These are phyloP conservation scores for Metarhizium sp. DNA, from an alignment of 2,329 filamentous ascomycete species.

Conservation along the genomic window DNA sequence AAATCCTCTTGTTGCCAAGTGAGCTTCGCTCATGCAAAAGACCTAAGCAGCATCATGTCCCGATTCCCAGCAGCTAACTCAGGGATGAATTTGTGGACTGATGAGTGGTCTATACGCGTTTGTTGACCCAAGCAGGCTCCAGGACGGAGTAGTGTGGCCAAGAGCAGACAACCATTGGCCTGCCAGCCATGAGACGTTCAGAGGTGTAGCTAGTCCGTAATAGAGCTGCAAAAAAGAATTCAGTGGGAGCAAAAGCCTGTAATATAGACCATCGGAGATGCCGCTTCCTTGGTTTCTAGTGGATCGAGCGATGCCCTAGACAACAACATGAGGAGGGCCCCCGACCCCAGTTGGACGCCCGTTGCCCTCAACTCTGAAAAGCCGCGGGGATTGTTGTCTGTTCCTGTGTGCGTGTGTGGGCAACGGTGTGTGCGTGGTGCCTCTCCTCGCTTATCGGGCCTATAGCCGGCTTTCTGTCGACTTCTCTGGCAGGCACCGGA, in stretches of 20 bases:
- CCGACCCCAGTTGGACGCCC: background rate
- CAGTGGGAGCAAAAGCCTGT: background rate
- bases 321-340: background rate
- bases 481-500: background rate
- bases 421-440: background rate
- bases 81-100: background rate
- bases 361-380: background rate
- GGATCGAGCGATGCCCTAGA: background rate
- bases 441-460: constrained; percentile 7
- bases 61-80: background rate
- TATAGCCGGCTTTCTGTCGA: background rate
- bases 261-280: background rate
- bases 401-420: background rate
- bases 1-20: background rate
- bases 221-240: background rate
- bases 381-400: background rate
- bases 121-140: background rate
- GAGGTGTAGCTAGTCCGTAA: background rate
- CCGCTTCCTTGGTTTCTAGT: background rate
- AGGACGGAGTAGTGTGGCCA: too few species aligned
- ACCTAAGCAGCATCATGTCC: too few species aligned
- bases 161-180: background rate
- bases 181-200: background rate
- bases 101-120: background rate
- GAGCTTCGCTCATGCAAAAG: too few species aligned